Evolutionary conservation across 2,329 filamentous ascomycete genomes (phyloP), one percentile per base, ranked within the genome.

Genomic region (Alternaria triticina): DNA sequence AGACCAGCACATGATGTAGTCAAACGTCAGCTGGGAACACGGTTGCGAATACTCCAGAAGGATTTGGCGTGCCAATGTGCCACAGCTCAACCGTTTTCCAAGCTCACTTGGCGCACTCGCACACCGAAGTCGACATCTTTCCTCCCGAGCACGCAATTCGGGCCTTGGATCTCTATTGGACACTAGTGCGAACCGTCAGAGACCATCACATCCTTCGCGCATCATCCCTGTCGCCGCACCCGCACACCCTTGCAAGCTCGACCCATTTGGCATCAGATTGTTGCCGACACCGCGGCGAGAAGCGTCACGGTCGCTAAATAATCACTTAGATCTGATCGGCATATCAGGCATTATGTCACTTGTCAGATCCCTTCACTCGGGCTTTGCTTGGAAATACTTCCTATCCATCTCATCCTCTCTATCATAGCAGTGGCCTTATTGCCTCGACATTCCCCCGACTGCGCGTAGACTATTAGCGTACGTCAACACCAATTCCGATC

Each of bases 121-220:
- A 60, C 25, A 49, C 50, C 25, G 57, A 63, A 63, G 45, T 56
- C 76, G 75, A 77, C 76, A 78, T 78, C 70, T 67, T 46, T 63
- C 54, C 61, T 62, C 56, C 64, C 66, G 71, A 78, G 76, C 76
- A 78, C 76, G 76, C 76, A 75, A 78, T 78, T 60, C 55, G n/a
- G 49, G 57, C 9, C 9, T 30, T 51, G 20, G 23, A 54, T 51
- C 43, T 17, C 54, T 40, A 76, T 77, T 76, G 76, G 76, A 36
- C 55, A 50, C 57, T 56, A 58, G 55, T 54, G 27, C 54, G 54
- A 62, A 49, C 59, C 52, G 62, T 59, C 62, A 63, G 62, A 61
- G 51, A 56, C 66, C 66, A 69, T 67, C 64, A 67, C 66, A 68
- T 61, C 65, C 62, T 70, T 64, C 57, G 57, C 54, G 67, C 65